Evolutionary conservation across 139 green algal species (phyloP).

Genomic region (Nannochloris sp.): DNA sequence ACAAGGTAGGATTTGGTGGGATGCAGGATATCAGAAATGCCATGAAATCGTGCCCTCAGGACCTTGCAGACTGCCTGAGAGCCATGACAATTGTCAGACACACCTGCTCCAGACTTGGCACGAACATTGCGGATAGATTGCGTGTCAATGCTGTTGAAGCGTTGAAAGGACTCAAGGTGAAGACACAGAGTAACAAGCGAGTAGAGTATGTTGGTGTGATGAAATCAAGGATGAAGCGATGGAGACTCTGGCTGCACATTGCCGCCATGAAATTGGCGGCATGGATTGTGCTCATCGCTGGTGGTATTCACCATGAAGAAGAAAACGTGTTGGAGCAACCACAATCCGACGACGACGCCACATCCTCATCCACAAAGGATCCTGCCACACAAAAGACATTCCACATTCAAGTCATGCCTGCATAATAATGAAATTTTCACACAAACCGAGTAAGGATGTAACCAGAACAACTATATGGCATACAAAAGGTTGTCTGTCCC

Average conservation of each 20-base stretch:
- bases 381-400: too few species aligned
- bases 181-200: not conserved
- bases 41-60: slow-evolving; percentile 31
- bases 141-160: slow-evolving; percentile 45
- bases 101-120: slow-evolving; percentile 27
- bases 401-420: too few species aligned
- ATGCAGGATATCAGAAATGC: slow-evolving; percentile 50
- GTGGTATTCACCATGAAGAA: not conserved
- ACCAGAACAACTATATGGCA: too few species aligned
- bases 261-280: slow-evolving; percentile 8
- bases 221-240: slow-evolving; percentile 9
- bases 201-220: slow-evolving; percentile 3
- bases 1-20: slow-evolving; percentile 28
- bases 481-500: not conserved
- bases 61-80: slow-evolving; percentile 48
- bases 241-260: slow-evolving; percentile 13
- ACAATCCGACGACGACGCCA: too few species aligned
- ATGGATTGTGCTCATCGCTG: slow-evolving; percentile 13
- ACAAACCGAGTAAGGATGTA: too few species aligned
- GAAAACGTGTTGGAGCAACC: not conserved
- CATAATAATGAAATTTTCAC: too few species aligned
- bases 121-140: slow-evolving; percentile 36
- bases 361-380: too few species aligned
- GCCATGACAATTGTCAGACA: slow-evolving; percentile 35
- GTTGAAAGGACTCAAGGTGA: slow-evolving; percentile 13